These are phyloP conservation scores for Fusarium cicatricum DNA, from an alignment of 2,329 filamentous ascomycete species.

Conservation along the genomic window DNA sequence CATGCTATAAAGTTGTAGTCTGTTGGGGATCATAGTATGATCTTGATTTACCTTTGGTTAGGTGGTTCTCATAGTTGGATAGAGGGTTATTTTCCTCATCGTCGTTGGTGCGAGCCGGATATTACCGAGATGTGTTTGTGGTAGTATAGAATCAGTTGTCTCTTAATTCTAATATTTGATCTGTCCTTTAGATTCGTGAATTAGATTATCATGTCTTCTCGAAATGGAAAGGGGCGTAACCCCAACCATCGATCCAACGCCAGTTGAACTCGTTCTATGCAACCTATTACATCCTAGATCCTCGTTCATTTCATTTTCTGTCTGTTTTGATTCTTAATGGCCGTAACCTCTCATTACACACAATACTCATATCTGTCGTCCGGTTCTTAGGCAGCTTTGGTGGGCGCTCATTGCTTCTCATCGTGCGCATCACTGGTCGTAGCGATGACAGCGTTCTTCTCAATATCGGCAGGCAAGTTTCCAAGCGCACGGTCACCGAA, in stretches of 20 bases:
- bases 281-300: background rate
- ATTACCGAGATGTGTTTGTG: no score
- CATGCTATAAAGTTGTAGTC: no score
- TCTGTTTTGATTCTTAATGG: background rate
- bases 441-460: constrained; percentile 32
- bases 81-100: no score
- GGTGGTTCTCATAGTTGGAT: no score
- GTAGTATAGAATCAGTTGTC: no score
- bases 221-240: no score
- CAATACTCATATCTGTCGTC: background rate
- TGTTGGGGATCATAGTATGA: no score
- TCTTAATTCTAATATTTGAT: no score
- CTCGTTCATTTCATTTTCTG: background rate
- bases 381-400: constrained; percentile 1
- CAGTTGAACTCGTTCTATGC: background rate
- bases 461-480: constrained; percentile 38
- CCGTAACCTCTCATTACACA: background rate
- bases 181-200: no score
- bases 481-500: constrained; percentile 54
- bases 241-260: background rate
- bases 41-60: no score
- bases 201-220: no score
- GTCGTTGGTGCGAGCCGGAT: no score
- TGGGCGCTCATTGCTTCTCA: background rate
- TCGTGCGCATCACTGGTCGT: constrained; percentile 22